A percentile compares a stretch with the other conserved stretches of the same genome.
Conservation (phyloP, 148 eudicot genomes). For the Diospyros kaki region DNA sequence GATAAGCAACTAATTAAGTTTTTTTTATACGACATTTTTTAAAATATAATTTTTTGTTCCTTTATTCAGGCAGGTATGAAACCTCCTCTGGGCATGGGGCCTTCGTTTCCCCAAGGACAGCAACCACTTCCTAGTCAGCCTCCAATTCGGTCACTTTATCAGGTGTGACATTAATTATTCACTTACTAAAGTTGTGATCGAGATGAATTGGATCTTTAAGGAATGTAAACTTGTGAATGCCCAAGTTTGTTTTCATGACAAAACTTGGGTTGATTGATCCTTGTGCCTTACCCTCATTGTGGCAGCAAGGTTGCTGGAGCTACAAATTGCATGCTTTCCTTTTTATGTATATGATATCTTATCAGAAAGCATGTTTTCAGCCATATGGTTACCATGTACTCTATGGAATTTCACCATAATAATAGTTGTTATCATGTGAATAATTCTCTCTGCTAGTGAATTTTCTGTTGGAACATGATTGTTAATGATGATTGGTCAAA, state of each 20-base stretch:
- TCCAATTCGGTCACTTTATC: conserved; percentile 6
- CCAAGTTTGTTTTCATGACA: not conserved
- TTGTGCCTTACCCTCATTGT: not conserved
- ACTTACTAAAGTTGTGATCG: not conserved
- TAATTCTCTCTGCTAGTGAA: too few relatives aligned
- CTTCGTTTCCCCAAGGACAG: too few relatives aligned
- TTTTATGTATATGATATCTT: not conserved
- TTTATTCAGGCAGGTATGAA: too few relatives aligned
- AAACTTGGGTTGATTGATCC: not conserved
- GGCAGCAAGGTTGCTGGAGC: not conserved
- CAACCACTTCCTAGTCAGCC: too few relatives aligned
- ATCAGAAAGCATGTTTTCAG: not conserved
- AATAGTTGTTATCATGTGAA: conserved; percentile 5
- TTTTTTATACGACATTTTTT: too few relatives aligned
- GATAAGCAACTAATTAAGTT: too few relatives aligned
- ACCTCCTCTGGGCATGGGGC: too few relatives aligned
- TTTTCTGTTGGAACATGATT: not conserved
- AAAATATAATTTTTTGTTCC: too few relatives aligned
- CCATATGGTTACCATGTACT: not conserved
- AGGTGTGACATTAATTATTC: conserved; percentile 31
- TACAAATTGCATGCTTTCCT: not conserved
- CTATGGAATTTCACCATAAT: not conserved
- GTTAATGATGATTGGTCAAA: not conserved
- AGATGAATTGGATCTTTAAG: not conserved
- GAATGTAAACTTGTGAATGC: not conserved